These are phyloP conservation scores for Phytophthora parvispora DNA, from an alignment of 352 stramenopile species.

Conservation along the genomic window DNA sequence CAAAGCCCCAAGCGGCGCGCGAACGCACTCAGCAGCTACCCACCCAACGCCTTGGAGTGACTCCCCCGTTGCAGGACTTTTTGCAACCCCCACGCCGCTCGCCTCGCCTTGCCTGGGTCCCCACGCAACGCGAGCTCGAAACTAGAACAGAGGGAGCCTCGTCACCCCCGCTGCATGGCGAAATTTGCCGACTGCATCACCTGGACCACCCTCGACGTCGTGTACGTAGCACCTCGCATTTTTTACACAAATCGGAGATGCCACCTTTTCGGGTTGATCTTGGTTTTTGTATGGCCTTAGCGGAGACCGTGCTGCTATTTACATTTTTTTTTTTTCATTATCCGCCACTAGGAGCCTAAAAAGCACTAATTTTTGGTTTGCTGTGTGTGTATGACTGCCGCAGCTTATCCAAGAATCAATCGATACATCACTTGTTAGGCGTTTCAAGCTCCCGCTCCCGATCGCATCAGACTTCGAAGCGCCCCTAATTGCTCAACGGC, in stretches of 20 bases:
- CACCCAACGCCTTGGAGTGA: constrained; percentile 49
- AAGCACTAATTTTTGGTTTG: constrained; percentile 11
- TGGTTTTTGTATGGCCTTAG: constrained; percentile 14
- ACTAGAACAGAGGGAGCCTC: constrained; percentile 29
- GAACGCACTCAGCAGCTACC: constrained; percentile 24
- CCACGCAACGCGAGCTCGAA: constrained; percentile 28
- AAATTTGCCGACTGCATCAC: constrained; percentile 56
- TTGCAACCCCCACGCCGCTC: constrained; percentile 23
- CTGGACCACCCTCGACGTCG: constrained; percentile 54
- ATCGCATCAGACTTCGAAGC: constrained; percentile 39
- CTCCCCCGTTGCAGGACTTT: constrained; percentile 35
- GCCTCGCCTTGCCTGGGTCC: constrained; percentile 29
- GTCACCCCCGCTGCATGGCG: constrained; percentile 45
- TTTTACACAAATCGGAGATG: background rate
- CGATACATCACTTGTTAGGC: constrained; percentile 23
- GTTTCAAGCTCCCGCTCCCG: constrained; percentile 26
- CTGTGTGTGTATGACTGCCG: constrained; percentile 5
- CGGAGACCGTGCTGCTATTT: constrained; percentile 24
- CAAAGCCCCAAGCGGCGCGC: constrained; percentile 4
- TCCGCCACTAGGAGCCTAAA: background rate
- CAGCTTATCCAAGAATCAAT: constrained; percentile 45
- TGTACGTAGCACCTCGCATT: constrained; percentile 28
- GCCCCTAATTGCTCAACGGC: constrained; percentile 24
- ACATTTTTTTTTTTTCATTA: too few relatives aligned
- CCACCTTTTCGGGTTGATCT: background rate